Evolutionary conservation across 225 moss, liverwort and hornwort genomes (phyloP), one percentile per base, ranked within the genome.

Genomic region (Physcomitrium patens): DNA sequence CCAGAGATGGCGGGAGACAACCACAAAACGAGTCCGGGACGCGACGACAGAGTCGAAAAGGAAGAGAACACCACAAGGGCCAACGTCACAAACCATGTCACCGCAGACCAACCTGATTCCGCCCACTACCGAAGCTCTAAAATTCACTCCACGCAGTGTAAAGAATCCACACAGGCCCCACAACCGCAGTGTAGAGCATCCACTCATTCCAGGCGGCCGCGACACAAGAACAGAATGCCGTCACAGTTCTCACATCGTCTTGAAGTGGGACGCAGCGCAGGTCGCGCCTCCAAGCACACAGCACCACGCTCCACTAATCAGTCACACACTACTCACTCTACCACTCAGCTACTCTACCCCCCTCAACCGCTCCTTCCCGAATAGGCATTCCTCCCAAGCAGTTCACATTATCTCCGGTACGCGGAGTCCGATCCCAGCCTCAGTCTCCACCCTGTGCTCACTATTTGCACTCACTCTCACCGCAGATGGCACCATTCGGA

Each of bases 51-150:
- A 24, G 24, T 28, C 41, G 28, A 53, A 45, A 27, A 42, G 19
- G 16, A 52, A 13, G 18, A 45, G 27, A 19, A n/a, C 12, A 65
- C 59, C 1, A 9, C 57, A 41, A 24, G 15, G 44, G 12, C 15
- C 60, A 59, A 23, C 65, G 75, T 50, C 51, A 54, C 12, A 45
- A 61, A 49, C 47, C 61, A 72, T 49, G 19, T 2, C 50, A 46
- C 18, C 16, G 11, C 63, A 56, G 65, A 60, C 70, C 80, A 60
- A 37, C 24, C 45, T 14, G 1, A 67, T 62, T 61, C 74, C 19
- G 37, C 66, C 63, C 45, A 2, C 14, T 37, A 7, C 46, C 28
- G 46, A 31, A 60, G 1, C n/a, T 53, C 46, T 45, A 15, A 54
- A 56, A 20, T 15, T 16, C 5, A 19, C 68, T 16, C 14, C 69